Base-by-base conservation (phyloP, 768 basidiomycete genomes). In the Melanogaster broomeanus region DNA sequence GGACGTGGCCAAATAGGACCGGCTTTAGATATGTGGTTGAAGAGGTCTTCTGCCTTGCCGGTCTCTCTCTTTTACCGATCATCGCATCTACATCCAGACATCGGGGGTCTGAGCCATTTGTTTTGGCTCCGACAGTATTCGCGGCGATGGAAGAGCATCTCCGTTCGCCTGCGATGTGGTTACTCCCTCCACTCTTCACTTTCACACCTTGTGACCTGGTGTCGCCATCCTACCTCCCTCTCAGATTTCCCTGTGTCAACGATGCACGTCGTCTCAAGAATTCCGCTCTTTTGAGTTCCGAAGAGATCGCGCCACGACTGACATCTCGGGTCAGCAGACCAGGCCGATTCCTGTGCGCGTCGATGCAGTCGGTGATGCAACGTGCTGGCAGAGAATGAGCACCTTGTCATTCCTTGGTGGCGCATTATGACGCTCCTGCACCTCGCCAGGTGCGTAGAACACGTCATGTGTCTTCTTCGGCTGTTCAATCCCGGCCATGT, bases 241-340 rank as follows among this genome's bases (percentile, higher is more conserved):
- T 37, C 18, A 31, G 38, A 27, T 43, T 40, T 30, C 22, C 39
- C 53, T 37, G 46, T 30, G 38, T 37, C 59, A 62, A 39, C 48
- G 58, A 62, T 47, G 49, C 53, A 22, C 66, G 67, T 16, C 67
- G 61, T 12, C 55, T 60, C 39, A 68, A 15, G 35, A 56, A 66
- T 42, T 62, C 64, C 10, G 62, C 58, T 40, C 66, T 53, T 46
- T 65, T 69, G 52, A 68, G 22, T 51, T 68, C 65, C 0, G 68
- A 66, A 28, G 67, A 67, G 12, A 67, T 59, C 43, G 66, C 69
- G 1, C 53, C 42, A 16, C 65, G 65, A 27, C 48, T 30, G 31
- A 60, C 35, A 4, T 50, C 64, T 44, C 49, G 48, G 9, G 21
- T 10, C 21, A 50, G 25, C 35, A 24, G 22, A 46, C 27, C 16